Percentiles rank a stretch among this genome's conserved stretches.
Evolutionary conservation across 352 stramenopile genomes (phyloP).

Genomic region (Globisporangium nodosum): DNA sequence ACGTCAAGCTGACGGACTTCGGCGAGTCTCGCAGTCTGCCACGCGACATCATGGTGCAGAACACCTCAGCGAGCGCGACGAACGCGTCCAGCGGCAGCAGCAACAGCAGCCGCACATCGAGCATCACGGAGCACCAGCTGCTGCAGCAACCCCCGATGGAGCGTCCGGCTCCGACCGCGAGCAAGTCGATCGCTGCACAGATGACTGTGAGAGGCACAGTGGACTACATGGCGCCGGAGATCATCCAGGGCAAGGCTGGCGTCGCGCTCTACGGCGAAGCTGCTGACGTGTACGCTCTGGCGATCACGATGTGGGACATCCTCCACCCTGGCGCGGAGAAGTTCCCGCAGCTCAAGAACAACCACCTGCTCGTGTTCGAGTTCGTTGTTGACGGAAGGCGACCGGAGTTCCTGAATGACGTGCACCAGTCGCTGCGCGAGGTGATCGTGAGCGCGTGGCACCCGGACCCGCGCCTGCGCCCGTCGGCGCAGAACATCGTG

Average conservation of each 20-base stretch:
- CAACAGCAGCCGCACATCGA: background rate
- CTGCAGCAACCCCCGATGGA: constrained; percentile 1
- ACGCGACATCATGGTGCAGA: constrained; percentile 6
- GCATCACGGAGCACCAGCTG: constrained; percentile 3
- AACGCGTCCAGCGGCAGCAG: background rate
- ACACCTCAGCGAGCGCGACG: background rate
- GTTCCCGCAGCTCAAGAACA: constrained; percentile 27
- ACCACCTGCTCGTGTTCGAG: constrained; percentile 36
- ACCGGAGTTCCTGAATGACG: constrained; percentile 10
- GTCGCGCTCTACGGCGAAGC: constrained; percentile 50
- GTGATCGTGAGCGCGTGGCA: constrained; percentile 20
- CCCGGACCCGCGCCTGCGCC: constrained; percentile 8
- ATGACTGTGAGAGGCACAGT: constrained; percentile 72
- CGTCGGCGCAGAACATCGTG: constrained; percentile 21
- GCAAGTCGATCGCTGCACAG: background rate
- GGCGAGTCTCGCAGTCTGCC: constrained; percentile 50
- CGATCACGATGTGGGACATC: constrained; percentile 79
- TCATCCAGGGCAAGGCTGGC: constrained; percentile 64
- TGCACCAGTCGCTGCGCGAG: constrained; percentile 12
- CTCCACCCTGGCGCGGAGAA: constrained; percentile 43
- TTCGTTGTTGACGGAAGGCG: constrained; percentile 32
- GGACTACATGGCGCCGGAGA: constrained; percentile 77
- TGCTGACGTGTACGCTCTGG: constrained; percentile 70
- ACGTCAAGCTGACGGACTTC: constrained; percentile 69
- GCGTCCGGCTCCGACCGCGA: background rate